phyloP scores from a whole-genome alignment of 202 grass and related monocot species.

The Brachypodium distachyon region DNA sequence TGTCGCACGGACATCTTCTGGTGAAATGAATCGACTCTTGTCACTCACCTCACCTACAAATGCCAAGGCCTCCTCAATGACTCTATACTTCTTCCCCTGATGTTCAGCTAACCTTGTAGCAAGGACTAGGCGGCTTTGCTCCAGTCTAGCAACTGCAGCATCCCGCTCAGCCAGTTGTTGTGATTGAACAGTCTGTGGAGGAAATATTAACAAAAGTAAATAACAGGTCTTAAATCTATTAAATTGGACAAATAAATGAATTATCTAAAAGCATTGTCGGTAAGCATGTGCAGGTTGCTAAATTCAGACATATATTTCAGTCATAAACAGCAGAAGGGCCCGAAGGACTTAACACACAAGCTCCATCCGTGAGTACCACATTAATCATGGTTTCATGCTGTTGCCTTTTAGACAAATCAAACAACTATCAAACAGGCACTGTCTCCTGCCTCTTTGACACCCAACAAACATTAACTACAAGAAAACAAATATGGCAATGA shows the following conservation, averaged over 20 bases:
- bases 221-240: neutral
- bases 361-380: neutral
- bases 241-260: neutral
- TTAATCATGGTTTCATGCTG: neutral
- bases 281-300: neutral
- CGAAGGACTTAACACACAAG: neutral
- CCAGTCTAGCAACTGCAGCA: slow-evolving; percentile 63
- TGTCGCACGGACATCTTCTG: slow-evolving; percentile 31
- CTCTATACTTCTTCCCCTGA: slow-evolving; percentile 63
- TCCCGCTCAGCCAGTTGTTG: slow-evolving; percentile 64
- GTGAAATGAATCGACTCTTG: slow-evolving; percentile 40
- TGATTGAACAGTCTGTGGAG: slow-evolving; percentile 60
- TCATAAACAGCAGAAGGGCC: neutral
- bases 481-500: neutral
- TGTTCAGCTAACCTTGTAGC: slow-evolving; percentile 66
- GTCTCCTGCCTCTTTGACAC: neutral
- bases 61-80: slow-evolving; percentile 67
- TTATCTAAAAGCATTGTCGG: neutral
- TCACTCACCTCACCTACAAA: slow-evolving; percentile 60
- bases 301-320: neutral
- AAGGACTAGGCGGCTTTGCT: slow-evolving; percentile 65
- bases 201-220: neutral
- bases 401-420: neutral
- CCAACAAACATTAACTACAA: neutral
- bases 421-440: neutral